These are phyloP conservation scores for Scenedesmus sp. DNA, from an alignment of 163 green algal species.

Conservation along the genomic window DNA sequence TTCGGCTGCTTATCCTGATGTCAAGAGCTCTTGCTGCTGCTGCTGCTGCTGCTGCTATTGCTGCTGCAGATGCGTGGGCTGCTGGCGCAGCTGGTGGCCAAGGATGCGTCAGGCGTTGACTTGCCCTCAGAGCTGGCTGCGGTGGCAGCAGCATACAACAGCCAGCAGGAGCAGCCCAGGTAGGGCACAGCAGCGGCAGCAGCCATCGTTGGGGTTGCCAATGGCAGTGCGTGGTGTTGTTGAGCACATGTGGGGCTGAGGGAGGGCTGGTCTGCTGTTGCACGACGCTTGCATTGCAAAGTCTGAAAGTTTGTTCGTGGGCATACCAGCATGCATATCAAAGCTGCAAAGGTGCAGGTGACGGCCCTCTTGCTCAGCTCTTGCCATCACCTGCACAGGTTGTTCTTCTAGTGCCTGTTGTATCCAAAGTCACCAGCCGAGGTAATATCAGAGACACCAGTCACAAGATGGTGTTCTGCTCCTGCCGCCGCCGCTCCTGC, in stretches of 20 bases:
- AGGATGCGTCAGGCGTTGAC: slow-evolving; percentile 22
- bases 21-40: background rate
- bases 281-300: background rate
- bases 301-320: background rate
- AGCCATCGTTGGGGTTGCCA: background rate
- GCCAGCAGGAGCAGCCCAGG: slow-evolving; percentile 2
- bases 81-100: slow-evolving; percentile 33
- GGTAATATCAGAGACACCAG: too few species aligned
- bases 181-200: background rate
- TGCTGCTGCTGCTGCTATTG: background rate
- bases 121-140: background rate
- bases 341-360: too few species aligned
- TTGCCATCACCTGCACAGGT: too few species aligned
- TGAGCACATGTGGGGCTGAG: too few species aligned
- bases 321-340: too few species aligned
- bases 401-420: too few species aligned
- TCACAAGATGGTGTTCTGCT: background rate
- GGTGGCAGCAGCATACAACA: slow-evolving; percentile 25
- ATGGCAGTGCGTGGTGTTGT: background rate
- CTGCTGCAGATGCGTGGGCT: slow-evolving; percentile 37
- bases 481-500: background rate
- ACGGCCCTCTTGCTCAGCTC: too few species aligned
- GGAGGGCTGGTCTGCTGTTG: too few species aligned
- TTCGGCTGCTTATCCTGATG: background rate
- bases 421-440: too few species aligned